phyloP scores from a whole-genome alignment of 2,329 filamentous ascomycete species.

The Colletotrichum simmondsii region DNA sequence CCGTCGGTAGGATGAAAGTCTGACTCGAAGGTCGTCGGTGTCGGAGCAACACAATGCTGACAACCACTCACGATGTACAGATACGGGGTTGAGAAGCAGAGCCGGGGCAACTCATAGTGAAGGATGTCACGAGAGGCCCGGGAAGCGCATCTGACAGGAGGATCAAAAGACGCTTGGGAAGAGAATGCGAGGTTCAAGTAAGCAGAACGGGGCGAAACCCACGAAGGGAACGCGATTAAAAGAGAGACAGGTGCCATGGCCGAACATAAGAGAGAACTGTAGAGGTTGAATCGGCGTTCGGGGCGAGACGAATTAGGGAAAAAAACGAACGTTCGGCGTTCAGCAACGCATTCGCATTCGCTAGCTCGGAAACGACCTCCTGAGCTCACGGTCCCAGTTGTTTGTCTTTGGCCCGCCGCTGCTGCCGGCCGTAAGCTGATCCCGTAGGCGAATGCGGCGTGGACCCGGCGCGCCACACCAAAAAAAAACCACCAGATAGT shows the following conservation, averaged over 20 bases:
- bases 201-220: background rate
- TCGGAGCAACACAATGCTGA: background rate
- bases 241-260: background rate
- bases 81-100: background rate
- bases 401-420: slow-evolving; percentile 22
- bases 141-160: background rate
- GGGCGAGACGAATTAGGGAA: slow-evolving; percentile 7
- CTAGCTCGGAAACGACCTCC: slow-evolving; percentile 13
- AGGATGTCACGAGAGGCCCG: background rate
- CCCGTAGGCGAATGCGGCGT: slow-evolving; percentile 24
- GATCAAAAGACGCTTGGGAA: background rate
- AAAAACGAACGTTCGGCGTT: slow-evolving; percentile 32
- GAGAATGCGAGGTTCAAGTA: background rate
- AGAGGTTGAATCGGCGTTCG: slow-evolving; percentile 27
- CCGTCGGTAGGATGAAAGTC: background rate
- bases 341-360: slow-evolving; percentile 15
- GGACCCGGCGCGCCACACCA: slow-evolving; percentile 22
- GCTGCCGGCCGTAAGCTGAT: slow-evolving; percentile 33
- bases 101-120: slow-evolving; percentile 23
- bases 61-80: background rate
- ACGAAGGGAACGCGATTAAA: background rate
- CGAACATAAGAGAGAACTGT: background rate
- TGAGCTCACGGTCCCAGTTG: slow-evolving; percentile 5
- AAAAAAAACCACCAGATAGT: background rate
- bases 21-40: background rate